phyloP scores from a whole-genome alignment of 768 basidiomycete species.

The Suillus weaverae region DNA sequence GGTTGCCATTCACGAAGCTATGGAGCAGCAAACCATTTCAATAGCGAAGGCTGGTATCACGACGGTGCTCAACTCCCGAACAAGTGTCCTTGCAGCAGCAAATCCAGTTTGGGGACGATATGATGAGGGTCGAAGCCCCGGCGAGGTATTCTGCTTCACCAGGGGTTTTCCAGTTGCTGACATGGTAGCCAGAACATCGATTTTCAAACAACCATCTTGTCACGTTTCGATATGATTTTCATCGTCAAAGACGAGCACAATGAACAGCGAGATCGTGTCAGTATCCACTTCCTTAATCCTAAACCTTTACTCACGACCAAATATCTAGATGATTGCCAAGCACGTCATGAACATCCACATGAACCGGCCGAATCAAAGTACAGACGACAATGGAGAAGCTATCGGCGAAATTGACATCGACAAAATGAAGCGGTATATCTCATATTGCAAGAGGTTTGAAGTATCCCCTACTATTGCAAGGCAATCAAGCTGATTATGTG shows the following conservation, averaged over 20 bases:
- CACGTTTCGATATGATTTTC: constrained; percentile 99
- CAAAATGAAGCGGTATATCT: constrained; percentile 97
- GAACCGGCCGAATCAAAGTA: constrained; percentile 75
- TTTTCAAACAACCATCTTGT: constrained; percentile 96
- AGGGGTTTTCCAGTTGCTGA: not conserved
- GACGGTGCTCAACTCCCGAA: constrained; percentile 93
- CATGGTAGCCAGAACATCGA: constrained; percentile 70
- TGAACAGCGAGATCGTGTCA: constrained; percentile 84
- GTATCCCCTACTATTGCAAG: not conserved
- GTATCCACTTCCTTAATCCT: constrained; percentile 21
- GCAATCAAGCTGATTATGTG: constrained; percentile 6
- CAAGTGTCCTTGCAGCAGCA: constrained; percentile 94
- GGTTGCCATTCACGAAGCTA: constrained; percentile 98
- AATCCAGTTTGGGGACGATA: constrained; percentile 98
- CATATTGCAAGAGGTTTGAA: constrained; percentile 89
- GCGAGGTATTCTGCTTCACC: constrained; percentile 57
- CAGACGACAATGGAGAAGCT: constrained; percentile 61
- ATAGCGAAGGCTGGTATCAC: constrained; percentile 99
- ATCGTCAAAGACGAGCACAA: constrained; percentile 98
- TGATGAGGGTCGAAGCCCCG: constrained; percentile 93
- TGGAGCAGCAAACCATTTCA: constrained; percentile 99
- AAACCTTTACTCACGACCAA: not conserved
- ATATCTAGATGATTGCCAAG: constrained; percentile 82
- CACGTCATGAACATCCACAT: constrained; percentile 99
- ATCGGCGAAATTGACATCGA: constrained; percentile 93